Conservation (phyloP, 768 basidiomycete species). For the Suillus brevipes region DNA sequence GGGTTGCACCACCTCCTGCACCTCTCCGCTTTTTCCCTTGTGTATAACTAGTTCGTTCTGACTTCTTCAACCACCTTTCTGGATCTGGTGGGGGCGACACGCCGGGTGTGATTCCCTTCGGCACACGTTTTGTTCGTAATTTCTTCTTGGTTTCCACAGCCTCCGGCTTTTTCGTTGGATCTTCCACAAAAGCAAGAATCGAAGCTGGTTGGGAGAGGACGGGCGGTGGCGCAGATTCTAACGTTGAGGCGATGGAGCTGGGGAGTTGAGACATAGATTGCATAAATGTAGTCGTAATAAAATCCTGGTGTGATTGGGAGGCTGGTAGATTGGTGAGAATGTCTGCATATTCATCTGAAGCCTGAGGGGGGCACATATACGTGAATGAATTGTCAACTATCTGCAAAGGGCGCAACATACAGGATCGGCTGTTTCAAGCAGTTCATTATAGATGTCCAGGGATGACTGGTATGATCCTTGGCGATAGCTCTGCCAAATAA, state of each 20-base stretch:
- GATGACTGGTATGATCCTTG: conserved; percentile 73
- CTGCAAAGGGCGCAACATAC: conserved; percentile 44
- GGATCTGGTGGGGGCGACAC: conserved; percentile 84
- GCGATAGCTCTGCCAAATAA: conserved; percentile 64
- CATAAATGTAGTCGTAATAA: conserved; percentile 70
- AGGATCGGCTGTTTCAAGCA: conserved; percentile 75
- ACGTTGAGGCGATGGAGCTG: conserved; percentile 44
- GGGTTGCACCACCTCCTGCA: conserved; percentile 62
- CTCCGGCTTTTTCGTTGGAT: conserved; percentile 37
- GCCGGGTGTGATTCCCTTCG: conserved; percentile 73
- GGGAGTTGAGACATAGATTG: conserved; percentile 64
- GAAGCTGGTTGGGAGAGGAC: conserved; percentile 36
- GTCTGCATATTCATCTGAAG: conserved; percentile 86
- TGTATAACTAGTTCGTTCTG: conserved; percentile 61
- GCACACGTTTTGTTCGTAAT: conserved; percentile 66
- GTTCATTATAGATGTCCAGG: conserved; percentile 75
- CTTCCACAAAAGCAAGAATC: conserved; percentile 25
- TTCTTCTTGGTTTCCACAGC: conserved; percentile 43
- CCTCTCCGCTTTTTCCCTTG: conserved; percentile 54
- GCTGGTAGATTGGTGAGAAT: conserved; percentile 84
- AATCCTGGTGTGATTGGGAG: conserved; percentile 80
- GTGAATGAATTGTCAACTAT: conserved; percentile 1
- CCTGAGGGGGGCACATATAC: conserved; percentile 40
- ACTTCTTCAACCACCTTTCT: conserved; percentile 88
- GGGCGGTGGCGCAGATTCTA: conserved; percentile 68